Percentiles rank a stretch among this genome's conserved stretches.
phyloP scores from a whole-genome alignment of 1,284 basidiomycete genomes.

The Golubevia pallescens region DNA sequence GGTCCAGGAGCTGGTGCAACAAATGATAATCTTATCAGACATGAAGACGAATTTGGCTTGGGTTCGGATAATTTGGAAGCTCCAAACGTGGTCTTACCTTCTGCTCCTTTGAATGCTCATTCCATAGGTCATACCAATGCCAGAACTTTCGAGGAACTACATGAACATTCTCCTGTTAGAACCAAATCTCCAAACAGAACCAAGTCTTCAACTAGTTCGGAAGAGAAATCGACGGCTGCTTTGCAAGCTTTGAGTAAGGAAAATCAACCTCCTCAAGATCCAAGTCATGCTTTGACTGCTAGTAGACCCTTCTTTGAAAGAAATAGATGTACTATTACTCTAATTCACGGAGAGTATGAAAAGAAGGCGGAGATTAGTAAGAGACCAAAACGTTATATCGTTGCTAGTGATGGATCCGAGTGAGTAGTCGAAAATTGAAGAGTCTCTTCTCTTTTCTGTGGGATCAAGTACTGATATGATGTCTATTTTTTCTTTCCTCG shows the following conservation, averaged over 20 bases:
- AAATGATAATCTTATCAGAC: too few species aligned
- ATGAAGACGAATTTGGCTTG: slow-evolving; percentile 12
- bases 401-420: slow-evolving; percentile 91
- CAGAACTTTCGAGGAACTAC: too few species aligned
- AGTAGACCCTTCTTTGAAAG: slow-evolving; percentile 79
- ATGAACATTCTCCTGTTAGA: too few species aligned
- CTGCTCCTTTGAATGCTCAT: too few species aligned
- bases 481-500: background rate
- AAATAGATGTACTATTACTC: slow-evolving; percentile 87
- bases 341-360: slow-evolving; percentile 72
- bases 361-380: slow-evolving; percentile 66
- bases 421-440: slow-evolving; percentile 82
- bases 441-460: background rate
- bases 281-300: too few species aligned
- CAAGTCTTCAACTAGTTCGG: too few species aligned
- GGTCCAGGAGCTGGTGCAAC: too few species aligned
- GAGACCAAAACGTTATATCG: slow-evolving; percentile 77
- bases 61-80: slow-evolving; percentile 7
- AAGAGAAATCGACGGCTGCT: too few species aligned
- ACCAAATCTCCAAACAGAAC: too few species aligned
- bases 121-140: too few species aligned
- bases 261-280: too few species aligned
- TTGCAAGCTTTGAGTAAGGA: too few species aligned
- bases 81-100: slow-evolving; percentile 13
- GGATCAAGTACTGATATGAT: background rate